phyloP scores from a whole-genome alignment of 148 eudicot genomes.

The Polygonum aviculare region DNA sequence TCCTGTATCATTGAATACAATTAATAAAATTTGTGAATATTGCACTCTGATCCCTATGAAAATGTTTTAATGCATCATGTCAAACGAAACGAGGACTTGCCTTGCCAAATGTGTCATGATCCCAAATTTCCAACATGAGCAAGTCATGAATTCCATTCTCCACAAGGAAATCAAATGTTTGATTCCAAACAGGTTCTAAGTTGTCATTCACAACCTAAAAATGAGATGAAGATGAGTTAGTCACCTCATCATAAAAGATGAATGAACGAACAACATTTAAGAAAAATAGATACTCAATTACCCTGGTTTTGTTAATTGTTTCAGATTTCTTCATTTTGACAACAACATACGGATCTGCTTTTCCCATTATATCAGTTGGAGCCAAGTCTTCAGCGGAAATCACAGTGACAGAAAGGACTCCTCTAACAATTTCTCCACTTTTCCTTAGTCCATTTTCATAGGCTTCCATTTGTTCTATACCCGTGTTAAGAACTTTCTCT shows the following conservation, averaged over 20 bases:
- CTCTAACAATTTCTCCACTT: slow-evolving; percentile 71
- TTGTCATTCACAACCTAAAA: slow-evolving; percentile 83
- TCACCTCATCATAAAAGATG: not conserved
- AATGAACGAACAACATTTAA: not conserved
- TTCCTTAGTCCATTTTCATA: slow-evolving; percentile 43
- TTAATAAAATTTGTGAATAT: too few species aligned
- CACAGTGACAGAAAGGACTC: slow-evolving; percentile 86
- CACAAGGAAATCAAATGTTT: slow-evolving; percentile 90
- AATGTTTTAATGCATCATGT: not conserved
- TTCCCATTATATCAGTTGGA: slow-evolving; percentile 73
- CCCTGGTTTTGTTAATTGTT: slow-evolving; percentile 75
- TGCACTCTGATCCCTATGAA: not conserved
- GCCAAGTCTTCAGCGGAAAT: slow-evolving; percentile 85
- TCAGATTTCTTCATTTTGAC: slow-evolving; percentile 72
- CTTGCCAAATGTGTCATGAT: slow-evolving; percentile 99
- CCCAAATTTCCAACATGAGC: slow-evolving; percentile 81
- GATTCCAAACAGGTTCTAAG: slow-evolving; percentile 94
- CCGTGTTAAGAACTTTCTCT: slow-evolving; percentile 65
- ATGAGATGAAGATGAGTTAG: not conserved
- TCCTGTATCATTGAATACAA: slow-evolving; percentile 37
- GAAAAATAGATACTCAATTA: slow-evolving; percentile 28
- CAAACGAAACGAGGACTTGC: slow-evolving; percentile 21
- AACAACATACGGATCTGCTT: slow-evolving; percentile 89
- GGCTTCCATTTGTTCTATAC: slow-evolving; percentile 18
- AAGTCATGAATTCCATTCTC: slow-evolving; percentile 96